Base-by-base conservation (phyloP, 345 rosid species). In the Erysimum cheiranthoides region DNA sequence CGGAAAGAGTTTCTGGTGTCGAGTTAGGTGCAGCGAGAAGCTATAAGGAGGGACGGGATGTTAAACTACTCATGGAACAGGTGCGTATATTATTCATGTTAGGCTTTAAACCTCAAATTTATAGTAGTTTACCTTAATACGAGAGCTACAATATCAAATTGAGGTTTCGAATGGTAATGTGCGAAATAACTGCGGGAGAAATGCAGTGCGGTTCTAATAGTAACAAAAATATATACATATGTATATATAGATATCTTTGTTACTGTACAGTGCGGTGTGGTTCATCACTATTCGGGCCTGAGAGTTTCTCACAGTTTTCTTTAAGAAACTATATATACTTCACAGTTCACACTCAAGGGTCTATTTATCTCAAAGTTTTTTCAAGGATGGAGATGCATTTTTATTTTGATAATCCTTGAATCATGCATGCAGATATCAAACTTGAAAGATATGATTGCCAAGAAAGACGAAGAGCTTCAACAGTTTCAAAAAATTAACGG, bases 1-100 rank as follows among this genome's bases (percentile, higher is more conserved):
- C 96, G 3, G 91, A 91, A 83, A 87, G 98, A 76, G 97, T 93
- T 70, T 91, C 97, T 35, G 97, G 98, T 54, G 90, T 93, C 21
- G 98, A 93, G 86, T 78, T 93, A 46, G 98, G 97, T 49, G 93
- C 98, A 80, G 94, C 98, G 10, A 77, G 77, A 81, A 91, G 84
- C 82, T 86, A 87, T 77, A 91, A 82, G 77, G 98, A 93, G 65
- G 97, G 97, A 49, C 82, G 86, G 68, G 89, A 89, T 74, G 68
- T 88, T 70, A 85, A 87, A 77, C 91, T 91, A 75, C 94, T 93
- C 69, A 87, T 87, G 91, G 89, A 89, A 68, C 96, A 93, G 96
- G 97, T 89, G 34, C 7, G 27, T 59, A 6, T 34, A 13, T 12
- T 52, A 30, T 46, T 43, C 5, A 8, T 42, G 7, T 30, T 59